phyloP scores from a whole-genome alignment of 1,284 basidiomycete species.

The Boletellus dicymbophilus region DNA sequence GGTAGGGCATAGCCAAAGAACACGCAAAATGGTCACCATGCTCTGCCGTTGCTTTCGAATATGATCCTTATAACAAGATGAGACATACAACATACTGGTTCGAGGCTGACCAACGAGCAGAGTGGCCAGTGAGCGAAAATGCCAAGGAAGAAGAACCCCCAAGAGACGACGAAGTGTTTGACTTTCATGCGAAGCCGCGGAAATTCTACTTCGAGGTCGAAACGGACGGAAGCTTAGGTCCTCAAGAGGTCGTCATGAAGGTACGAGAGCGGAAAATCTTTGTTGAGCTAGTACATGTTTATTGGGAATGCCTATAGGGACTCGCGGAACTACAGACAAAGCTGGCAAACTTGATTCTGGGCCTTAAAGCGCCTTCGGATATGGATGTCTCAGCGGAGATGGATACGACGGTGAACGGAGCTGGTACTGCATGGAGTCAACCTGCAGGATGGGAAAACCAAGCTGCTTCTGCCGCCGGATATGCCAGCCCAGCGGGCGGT shows the following conservation, averaged over 20 bases:
- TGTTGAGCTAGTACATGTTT: background rate
- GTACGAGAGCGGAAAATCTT: constrained; percentile 41
- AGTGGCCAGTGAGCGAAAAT: constrained; percentile 87
- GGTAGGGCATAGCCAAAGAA: constrained; percentile 94
- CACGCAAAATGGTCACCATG: constrained; percentile 99
- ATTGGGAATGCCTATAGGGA: constrained; percentile 48
- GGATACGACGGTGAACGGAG: constrained; percentile 35
- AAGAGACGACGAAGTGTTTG: constrained; percentile 80
- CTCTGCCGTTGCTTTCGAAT: constrained; percentile 95
- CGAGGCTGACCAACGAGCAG: constrained; percentile 75
- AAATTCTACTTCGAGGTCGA: constrained; percentile 94
- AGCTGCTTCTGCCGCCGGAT: constrained; percentile 32
- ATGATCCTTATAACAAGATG: constrained; percentile 97
- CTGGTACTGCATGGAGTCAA: constrained; percentile 26
- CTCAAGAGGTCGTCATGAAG: constrained; percentile 88
- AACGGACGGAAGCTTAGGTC: constrained; percentile 85
- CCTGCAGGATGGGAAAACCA: constrained; percentile 18
- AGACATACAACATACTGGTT: constrained; percentile 97
- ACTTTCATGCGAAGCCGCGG: constrained; percentile 83
- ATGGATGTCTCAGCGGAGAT: constrained; percentile 45
- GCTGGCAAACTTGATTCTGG: constrained; percentile 78
- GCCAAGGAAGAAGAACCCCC: constrained; percentile 81
- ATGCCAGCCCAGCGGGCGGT: constrained; percentile 34
- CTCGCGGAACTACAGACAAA: constrained; percentile 81
- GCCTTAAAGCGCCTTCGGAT: constrained; percentile 67